Base-by-base conservation (phyloP, 805 yeast species). In the Kuraishia cidri region DNA sequence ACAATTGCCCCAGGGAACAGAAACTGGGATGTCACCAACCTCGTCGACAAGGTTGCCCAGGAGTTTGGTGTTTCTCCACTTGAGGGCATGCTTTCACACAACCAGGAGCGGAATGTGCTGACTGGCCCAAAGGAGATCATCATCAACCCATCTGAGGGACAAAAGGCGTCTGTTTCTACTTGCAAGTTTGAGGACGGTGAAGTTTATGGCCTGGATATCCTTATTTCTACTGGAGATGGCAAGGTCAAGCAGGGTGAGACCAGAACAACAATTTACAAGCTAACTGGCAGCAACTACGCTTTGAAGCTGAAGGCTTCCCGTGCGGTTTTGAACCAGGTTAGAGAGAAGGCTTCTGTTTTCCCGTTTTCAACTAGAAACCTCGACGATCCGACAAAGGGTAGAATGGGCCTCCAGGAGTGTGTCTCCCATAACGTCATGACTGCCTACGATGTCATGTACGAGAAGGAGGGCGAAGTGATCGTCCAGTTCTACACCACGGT, bases 41-140 rank as follows among this genome's bases (percentile, higher is more conserved):
- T 75, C 29, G 87, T 81, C 27, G 72, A 59, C 43, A 60, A 69
- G 46, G 79, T 79, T 32, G 76, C 81, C 40, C 67, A 65, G 52
- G 72, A 63, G 30, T 79, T 56, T 53, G 81, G 64, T 31, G 69
- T 72, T 42, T 60, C 60, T 27, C 75, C 90, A 25, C 66, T 82
- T 25, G 86, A 81, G 60, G 80, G 83, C 44, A 81, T 80, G 88
- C 70, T 81, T 41, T 60, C 82, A 33, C 82, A 78, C 62, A 75
- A 76, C 62, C 84, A 76, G 60, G 69, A 64, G 47, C 68, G 76
- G 50, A 71, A 79, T 53, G 75, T 72, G 29, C 54, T 80, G 47
- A 79, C 78, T 45, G 90, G 88, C 37, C 74, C 79, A 46, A 79
- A 81, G 64, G 83, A 79, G 54, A 68, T 81, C 50, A 79, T 81